Conservation (phyloP, 495 filamentous ascomycete species). For the Penicillium diatomitis region DNA sequence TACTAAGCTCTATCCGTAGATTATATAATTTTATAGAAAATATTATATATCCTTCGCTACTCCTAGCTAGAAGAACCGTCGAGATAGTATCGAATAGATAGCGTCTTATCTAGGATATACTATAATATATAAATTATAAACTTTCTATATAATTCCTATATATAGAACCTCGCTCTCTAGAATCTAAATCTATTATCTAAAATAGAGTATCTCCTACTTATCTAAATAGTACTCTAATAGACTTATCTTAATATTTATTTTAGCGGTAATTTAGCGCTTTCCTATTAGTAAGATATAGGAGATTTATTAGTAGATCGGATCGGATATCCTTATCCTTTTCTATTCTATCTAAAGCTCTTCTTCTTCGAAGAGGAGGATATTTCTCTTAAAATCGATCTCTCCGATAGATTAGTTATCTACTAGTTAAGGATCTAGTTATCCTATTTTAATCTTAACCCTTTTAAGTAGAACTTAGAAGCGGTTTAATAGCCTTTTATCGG, state of each 20-base stretch:
- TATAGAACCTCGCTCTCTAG: neutral
- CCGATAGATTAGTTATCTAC: neutral
- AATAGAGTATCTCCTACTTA: neutral
- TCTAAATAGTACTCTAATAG: too few relatives aligned
- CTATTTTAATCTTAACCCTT: neutral
- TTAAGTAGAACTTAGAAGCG: neutral
- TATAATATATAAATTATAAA: neutral
- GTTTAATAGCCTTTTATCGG: neutral
- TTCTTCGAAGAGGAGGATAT: neutral
- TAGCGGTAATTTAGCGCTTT: neutral
- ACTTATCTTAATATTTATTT: neutral
- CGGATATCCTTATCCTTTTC: neutral
- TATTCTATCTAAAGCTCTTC: neutral
- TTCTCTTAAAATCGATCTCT: neutral
- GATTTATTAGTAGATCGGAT: neutral
- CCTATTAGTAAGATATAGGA: neutral
- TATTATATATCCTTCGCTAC: neutral
- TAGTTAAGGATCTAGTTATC: neutral
- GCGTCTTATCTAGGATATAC: neutral
- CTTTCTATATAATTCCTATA: neutral
- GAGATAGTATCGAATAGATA: constrained; percentile 1
- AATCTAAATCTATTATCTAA: neutral
- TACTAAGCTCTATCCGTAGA: neutral
- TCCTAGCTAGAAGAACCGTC: neutral
- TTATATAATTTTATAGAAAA: neutral